Conservation (phyloP, 352 stramenopile genomes). For the Pythium plurisporium region DNA sequence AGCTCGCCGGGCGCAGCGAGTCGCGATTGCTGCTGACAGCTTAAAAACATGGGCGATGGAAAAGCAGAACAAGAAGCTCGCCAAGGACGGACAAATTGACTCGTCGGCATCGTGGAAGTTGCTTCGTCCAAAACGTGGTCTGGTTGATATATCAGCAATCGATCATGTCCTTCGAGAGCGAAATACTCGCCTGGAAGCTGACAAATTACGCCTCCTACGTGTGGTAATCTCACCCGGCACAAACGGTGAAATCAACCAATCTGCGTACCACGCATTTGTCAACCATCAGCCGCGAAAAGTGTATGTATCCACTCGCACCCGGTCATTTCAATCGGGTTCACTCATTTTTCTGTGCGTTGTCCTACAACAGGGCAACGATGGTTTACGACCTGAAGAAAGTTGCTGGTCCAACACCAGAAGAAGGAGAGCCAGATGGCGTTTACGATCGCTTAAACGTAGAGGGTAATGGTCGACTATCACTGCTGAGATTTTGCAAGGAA, state of each 20-base stretch:
- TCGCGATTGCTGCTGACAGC: slow-evolving; percentile 60
- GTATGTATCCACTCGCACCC: no score
- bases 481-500: slow-evolving; percentile 53
- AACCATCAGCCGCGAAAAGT: slow-evolving; percentile 82
- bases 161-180: slow-evolving; percentile 62
- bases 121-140: slow-evolving; percentile 51
- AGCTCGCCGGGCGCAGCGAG: slow-evolving; percentile 39
- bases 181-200: slow-evolving; percentile 41
- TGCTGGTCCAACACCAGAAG: slow-evolving; percentile 34
- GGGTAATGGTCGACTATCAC: slow-evolving; percentile 60
- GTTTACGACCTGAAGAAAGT: slow-evolving; percentile 73
- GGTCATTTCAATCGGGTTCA: no score
- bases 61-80: slow-evolving; percentile 71
- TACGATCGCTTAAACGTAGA: slow-evolving; percentile 75
- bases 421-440: slow-evolving; percentile 37
- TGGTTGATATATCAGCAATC: slow-evolving; percentile 46
- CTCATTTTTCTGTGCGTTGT: neutral
- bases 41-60: slow-evolving; percentile 68
- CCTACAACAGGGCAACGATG: slow-evolving; percentile 23
- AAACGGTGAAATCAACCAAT: slow-evolving; percentile 62
- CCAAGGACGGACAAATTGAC: slow-evolving; percentile 78
- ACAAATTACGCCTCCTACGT: slow-evolving; percentile 52
- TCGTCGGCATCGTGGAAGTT: slow-evolving; percentile 65
- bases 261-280: slow-evolving; percentile 67
- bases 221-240: slow-evolving; percentile 56